phyloP scores from a whole-genome alignment of 148 eudicot species.

The Heliamphora exappendiculata region DNA sequence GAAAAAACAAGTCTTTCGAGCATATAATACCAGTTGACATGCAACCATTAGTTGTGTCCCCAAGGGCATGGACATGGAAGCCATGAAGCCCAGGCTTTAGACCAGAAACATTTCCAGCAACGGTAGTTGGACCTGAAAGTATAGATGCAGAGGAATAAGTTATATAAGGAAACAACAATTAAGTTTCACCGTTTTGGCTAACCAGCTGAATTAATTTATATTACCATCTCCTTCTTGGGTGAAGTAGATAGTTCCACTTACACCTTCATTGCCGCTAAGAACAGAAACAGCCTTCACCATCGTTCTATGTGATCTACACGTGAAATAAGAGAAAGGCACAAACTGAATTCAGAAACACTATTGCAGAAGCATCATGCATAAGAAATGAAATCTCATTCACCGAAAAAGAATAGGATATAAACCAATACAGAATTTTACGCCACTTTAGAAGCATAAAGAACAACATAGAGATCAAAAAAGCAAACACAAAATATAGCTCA shows the following conservation, averaged over 20 bases:
- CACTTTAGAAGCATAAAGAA: not conserved
- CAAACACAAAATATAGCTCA: not conserved
- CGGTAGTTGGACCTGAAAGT: conserved; percentile 60
- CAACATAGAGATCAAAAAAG: not conserved
- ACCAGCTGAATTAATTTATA: not conserved
- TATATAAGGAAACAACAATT: not conserved
- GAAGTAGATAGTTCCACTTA: conserved; percentile 63
- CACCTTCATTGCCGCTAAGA: conserved; percentile 61
- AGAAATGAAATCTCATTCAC: not conserved
- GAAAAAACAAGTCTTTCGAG: not conserved
- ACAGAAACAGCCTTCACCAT: conserved; percentile 89
- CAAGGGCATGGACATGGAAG: conserved; percentile 88
- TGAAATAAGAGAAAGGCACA: not conserved
- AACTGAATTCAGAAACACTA: not conserved
- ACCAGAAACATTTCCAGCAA: conserved; percentile 65
- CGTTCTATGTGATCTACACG: conserved; percentile 43
- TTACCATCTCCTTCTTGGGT: conserved; percentile 73
- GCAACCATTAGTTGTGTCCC: conserved; percentile 95
- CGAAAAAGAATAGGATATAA: not conserved
- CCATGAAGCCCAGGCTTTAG: conserved; percentile 88
- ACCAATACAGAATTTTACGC: not conserved
- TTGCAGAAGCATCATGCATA: not conserved
- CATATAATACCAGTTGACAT: conserved; percentile 71
- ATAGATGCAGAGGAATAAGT: not conserved
- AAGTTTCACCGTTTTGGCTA: not conserved